phyloP scores from a whole-genome alignment of 306 rosid species.

The Vachellia collinsii region DNA sequence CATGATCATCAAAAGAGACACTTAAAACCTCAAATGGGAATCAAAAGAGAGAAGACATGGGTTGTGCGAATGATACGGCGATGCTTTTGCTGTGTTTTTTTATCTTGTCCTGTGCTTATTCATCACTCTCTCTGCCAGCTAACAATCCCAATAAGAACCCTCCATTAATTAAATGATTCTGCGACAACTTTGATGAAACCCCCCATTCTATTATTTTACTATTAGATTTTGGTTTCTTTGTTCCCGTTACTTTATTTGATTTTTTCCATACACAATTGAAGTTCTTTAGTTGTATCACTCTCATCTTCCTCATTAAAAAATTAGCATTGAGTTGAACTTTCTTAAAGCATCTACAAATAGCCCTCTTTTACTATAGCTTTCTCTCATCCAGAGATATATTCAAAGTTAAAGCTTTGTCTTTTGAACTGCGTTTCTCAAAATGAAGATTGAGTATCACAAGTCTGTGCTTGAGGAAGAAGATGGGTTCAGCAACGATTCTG shows the following conservation, averaged over 20 bases:
- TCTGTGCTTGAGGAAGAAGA: conserved; percentile 40
- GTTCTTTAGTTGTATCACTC: conserved; percentile 27
- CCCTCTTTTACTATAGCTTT: conserved; percentile 21
- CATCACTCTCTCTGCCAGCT: conserved; percentile 62
- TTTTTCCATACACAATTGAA: conserved; percentile 19
- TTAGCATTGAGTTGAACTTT: conserved; percentile 34
- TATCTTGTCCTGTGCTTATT: neutral
- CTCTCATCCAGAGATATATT: conserved; percentile 29
- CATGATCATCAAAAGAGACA: conserved; percentile 20
- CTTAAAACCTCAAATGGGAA: conserved; percentile 38
- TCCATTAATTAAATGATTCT: conserved; percentile 15
- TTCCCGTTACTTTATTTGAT: conserved; percentile 29
- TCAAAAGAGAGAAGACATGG: conserved; percentile 67
- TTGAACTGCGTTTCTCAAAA: conserved; percentile 24
- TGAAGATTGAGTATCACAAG: conserved; percentile 55
- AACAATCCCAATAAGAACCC: conserved; percentile 52
- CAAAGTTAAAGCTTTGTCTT: neutral
- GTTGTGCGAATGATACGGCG: conserved; percentile 76
- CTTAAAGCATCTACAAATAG: conserved; percentile 53
- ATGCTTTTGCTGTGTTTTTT: conserved; percentile 50
- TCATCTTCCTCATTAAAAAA: conserved; percentile 33
- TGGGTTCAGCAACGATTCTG: conserved; percentile 47
- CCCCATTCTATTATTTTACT: conserved; percentile 26
- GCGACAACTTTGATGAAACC: conserved; percentile 1
- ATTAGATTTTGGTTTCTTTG: conserved; percentile 39